These are phyloP conservation scores for Aspergillus hancockii DNA, from an alignment of 495 filamentous ascomycete genomes.

Conservation along the genomic window DNA sequence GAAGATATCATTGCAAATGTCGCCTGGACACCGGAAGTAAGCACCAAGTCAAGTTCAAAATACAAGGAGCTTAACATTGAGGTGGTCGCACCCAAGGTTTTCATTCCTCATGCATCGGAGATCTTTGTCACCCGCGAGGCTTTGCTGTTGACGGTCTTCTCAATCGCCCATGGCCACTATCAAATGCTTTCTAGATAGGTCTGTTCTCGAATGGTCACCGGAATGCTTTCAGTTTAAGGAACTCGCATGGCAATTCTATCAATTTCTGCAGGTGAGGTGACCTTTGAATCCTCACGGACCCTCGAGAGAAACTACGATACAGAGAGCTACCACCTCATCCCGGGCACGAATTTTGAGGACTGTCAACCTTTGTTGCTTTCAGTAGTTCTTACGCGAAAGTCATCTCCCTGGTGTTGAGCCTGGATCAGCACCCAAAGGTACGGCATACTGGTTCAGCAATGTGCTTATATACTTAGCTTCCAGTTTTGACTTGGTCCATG, in stretches of 20 bases:
- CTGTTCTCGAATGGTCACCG: slow-evolving; percentile 13
- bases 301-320: slow-evolving; percentile 12
- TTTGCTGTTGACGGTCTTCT: slow-evolving; percentile 4
- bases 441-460: slow-evolving; percentile 18
- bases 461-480: slow-evolving; percentile 21
- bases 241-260: slow-evolving; percentile 22
- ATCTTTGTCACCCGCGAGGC: slow-evolving; percentile 1
- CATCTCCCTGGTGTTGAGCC: slow-evolving; percentile 16
- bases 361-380: slow-evolving; percentile 15
- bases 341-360: not conserved
- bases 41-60: not conserved
- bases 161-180: not conserved
- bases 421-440: slow-evolving; percentile 22
- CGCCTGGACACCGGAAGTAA: slow-evolving; percentile 7
- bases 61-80: slow-evolving; percentile 2
- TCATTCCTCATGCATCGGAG: not conserved
- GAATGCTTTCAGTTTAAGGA: slow-evolving; percentile 18
- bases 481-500: slow-evolving; percentile 18
- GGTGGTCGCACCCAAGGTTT: not conserved
- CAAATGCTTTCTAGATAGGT: slow-evolving; percentile 10
- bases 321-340: slow-evolving; percentile 21
- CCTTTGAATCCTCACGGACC: slow-evolving; percentile 1
- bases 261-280: slow-evolving; percentile 20
- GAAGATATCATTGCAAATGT: slow-evolving; percentile 12
- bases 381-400: slow-evolving; percentile 14